These are phyloP conservation scores for Mortierella sp. DNA, from an alignment of 371 early-diverging fungal species.

Conservation along the genomic window DNA sequence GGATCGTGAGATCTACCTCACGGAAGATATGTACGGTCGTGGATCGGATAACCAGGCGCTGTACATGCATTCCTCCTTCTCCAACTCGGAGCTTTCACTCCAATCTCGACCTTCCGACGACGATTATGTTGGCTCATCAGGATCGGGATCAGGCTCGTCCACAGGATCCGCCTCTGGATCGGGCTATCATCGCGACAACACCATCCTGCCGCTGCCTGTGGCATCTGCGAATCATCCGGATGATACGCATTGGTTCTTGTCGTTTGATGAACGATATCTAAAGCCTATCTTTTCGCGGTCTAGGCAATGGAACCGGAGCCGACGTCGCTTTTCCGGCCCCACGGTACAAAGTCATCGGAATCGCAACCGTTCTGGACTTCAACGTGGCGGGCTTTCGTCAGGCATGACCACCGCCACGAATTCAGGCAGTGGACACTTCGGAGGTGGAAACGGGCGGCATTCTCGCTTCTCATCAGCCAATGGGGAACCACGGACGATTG, in stretches of 20 bases:
- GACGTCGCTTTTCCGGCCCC: conserved; percentile 42
- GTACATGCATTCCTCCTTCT: conserved; percentile 29
- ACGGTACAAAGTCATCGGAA: conserved; percentile 35
- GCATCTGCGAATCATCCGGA: conserved; percentile 65
- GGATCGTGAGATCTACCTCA: conserved; percentile 36
- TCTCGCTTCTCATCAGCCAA: conserved; percentile 30
- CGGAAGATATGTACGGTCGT: conserved; percentile 40
- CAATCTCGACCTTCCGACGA: conserved; percentile 53
- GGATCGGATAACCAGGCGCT: conserved; percentile 39
- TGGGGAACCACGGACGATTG: conserved; percentile 19
- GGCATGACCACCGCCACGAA: conserved; percentile 49
- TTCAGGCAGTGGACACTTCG: conserved; percentile 6
- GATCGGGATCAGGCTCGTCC: conserved; percentile 32
- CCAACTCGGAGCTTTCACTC: conserved; percentile 45
- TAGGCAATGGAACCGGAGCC: conserved; percentile 43
- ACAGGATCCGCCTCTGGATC: conserved; percentile 21
- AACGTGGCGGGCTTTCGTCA: conserved; percentile 16
- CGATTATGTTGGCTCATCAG: conserved; percentile 45
- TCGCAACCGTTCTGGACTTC: conserved; percentile 4
- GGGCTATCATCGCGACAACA: conserved; percentile 55
- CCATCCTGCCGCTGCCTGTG: conserved; percentile 59
- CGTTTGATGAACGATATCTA: conserved; percentile 82
- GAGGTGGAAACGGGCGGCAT: conserved; percentile 17
- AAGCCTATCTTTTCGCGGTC: conserved; percentile 76
- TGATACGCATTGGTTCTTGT: conserved; percentile 84